Conservation (phyloP, 306 rosid genomes). For the Trifolium fragiferum region DNA sequence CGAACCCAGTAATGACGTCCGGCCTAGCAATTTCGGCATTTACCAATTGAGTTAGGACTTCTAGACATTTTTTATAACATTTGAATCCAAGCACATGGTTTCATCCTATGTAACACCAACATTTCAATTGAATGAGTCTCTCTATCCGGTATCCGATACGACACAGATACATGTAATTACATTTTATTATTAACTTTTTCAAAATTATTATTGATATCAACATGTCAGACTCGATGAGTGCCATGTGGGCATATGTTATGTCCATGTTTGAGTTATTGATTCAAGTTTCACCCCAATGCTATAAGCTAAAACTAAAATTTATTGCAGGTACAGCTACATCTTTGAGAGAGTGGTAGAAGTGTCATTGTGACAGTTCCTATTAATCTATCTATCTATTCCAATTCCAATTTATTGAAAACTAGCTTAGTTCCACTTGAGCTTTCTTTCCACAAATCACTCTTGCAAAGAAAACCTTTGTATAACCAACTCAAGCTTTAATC, state of each 20-base stretch:
- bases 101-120: no score
- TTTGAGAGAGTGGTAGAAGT: constrained; percentile 60
- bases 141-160: neutral
- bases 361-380: constrained; percentile 58
- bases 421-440: constrained; percentile 45
- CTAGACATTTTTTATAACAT: neutral
- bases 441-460: constrained; percentile 57
- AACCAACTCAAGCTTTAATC: constrained; percentile 62
- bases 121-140: no score
- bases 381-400: constrained; percentile 50
- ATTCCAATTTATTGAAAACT: constrained; percentile 45
- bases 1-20: no score
- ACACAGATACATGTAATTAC: neutral
- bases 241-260: neutral
- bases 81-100: no score
- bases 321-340: constrained; percentile 31
- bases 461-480: constrained; percentile 49
- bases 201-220: neutral
- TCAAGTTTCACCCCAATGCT: constrained; percentile 27
- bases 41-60: no score
- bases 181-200: neutral
- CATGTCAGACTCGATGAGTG: neutral
- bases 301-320: neutral
- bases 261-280: neutral
- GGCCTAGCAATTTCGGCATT: no score